Evolutionary conservation across 257 asterid genomes (phyloP).

Genomic region (Fraxinus pennsylvanica): DNA sequence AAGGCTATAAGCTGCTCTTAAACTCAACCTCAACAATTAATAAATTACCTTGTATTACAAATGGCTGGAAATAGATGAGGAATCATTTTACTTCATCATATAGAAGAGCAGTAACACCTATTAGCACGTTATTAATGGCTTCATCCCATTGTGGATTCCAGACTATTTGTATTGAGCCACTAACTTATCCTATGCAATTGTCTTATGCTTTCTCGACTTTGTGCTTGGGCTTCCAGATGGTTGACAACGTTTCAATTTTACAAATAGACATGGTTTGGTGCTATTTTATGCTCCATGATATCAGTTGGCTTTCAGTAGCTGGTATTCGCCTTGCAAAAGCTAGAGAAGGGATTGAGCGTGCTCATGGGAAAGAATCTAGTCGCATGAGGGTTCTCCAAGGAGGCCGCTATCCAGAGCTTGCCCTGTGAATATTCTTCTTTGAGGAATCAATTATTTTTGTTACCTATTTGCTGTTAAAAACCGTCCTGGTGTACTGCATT

Average conservation of each 20-base stretch:
- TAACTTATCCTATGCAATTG: constrained; percentile 12
- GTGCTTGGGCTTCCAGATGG: constrained; percentile 57
- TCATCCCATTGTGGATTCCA: constrained; percentile 1
- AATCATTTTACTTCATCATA: constrained; percentile 9
- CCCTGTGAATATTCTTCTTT: constrained; percentile 52
- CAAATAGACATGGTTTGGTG: constrained; percentile 99
- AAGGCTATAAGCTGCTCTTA: background rate
- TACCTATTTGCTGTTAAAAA: constrained; percentile 14
- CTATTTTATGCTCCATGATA: constrained; percentile 90
- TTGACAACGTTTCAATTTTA: constrained; percentile 84
- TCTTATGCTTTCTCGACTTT: constrained; percentile 19
- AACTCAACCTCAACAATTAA: background rate
- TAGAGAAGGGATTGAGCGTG: constrained; percentile 86
- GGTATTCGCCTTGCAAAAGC: constrained; percentile 84
- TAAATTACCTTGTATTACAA: background rate
- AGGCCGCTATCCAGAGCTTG: constrained; percentile 77
- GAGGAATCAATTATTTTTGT: constrained; percentile 21
- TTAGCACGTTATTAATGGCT: background rate
- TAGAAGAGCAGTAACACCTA: background rate
- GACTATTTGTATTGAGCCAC: background rate
- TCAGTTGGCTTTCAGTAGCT: constrained; percentile 86
- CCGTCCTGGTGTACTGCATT: constrained; percentile 16
- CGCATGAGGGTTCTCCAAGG: constrained; percentile 90
- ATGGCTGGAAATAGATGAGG: background rate
- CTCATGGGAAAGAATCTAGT: constrained; percentile 87